These are phyloP conservation scores for Aureobasidium subglaciale DNA, from an alignment of 2,329 filamentous ascomycete species.

Conservation along the genomic window DNA sequence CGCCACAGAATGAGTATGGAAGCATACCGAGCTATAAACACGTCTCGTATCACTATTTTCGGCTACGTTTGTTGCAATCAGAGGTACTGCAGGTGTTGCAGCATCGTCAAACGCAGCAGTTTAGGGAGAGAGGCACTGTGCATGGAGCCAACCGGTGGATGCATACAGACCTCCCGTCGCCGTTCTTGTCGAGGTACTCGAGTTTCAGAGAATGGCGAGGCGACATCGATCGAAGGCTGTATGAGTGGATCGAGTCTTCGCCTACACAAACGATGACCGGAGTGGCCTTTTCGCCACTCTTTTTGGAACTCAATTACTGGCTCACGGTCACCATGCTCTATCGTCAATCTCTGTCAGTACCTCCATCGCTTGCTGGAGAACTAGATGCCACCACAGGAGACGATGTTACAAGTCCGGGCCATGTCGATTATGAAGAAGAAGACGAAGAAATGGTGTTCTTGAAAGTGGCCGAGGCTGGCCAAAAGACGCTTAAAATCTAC, in stretches of 20 bases:
- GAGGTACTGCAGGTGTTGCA: conserved; percentile 93
- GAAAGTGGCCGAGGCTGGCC: conserved; percentile 90
- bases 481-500: conserved; percentile 86
- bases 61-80: conserved; percentile 79
- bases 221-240: conserved; percentile 75
- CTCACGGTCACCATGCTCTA: conserved; percentile 95
- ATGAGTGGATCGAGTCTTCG: conserved; percentile 78
- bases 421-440: conserved; percentile 53
- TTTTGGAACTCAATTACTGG: conserved; percentile 95
- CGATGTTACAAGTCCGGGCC: conserved; percentile 49
- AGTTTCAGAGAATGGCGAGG: conserved; percentile 83
- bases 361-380: conserved; percentile 75
- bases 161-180: conserved; percentile 71
- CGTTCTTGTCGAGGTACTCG: conserved; percentile 75
- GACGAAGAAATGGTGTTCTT: conserved; percentile 89
- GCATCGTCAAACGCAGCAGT: conserved; percentile 79
- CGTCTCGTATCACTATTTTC: conserved; percentile 87
- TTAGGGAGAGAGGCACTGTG: conserved; percentile 54
- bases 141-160: conserved; percentile 64
- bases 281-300: conserved; percentile 82
- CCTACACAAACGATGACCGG: conserved; percentile 73
- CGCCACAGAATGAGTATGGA: conserved; percentile 40
- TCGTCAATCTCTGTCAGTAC: conserved; percentile 76
- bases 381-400: conserved; percentile 49
- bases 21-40: conserved; percentile 71